Percentiles rank a stretch among this genome's conserved stretches.
Conservation (phyloP, 345 rosid genomes). For the Hibiscus mutabilis region DNA sequence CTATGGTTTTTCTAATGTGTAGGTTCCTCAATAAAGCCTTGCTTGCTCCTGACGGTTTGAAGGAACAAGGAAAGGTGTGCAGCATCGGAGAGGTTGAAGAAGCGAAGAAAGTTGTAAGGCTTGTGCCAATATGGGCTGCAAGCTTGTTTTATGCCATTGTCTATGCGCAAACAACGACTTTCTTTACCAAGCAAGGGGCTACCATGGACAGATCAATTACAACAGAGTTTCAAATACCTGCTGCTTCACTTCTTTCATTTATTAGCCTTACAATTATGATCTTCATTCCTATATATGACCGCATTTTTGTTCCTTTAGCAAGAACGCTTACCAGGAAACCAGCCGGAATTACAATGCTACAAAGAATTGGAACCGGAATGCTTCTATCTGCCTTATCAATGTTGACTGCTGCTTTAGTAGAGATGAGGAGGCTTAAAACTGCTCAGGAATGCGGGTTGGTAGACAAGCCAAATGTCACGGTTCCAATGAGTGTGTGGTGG, state of each 20-base stretch:
- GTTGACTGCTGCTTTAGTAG: conserved; percentile 26
- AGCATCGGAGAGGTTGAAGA: conserved; percentile 38
- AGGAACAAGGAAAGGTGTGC: not conserved
- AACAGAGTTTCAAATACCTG: conserved; percentile 29
- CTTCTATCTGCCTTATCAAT: conserved; percentile 20
- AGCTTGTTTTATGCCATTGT: conserved; percentile 38
- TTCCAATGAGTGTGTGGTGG: conserved; percentile 29
- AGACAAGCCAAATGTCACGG: conserved; percentile 7
- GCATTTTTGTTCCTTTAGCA: conserved; percentile 37
- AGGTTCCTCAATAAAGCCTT: conserved; percentile 5
- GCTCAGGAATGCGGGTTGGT: conserved; percentile 16
- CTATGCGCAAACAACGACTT: conserved; percentile 41
- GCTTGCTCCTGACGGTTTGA: not conserved
- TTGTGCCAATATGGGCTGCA: conserved; percentile 43
- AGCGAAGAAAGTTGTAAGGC: conserved; percentile 36
- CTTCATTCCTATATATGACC: conserved; percentile 45
- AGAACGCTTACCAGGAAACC: conserved; percentile 18
- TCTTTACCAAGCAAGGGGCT: conserved; percentile 52
- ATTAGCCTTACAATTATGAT: conserved; percentile 29
- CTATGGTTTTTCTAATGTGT: not conserved
- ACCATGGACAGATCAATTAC: conserved; percentile 45
- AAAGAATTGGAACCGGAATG: conserved; percentile 26
- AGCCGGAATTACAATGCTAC: conserved; percentile 28
- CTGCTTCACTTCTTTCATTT: conserved; percentile 52
- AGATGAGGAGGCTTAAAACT: conserved; percentile 24